A percentile compares a stretch with the other conserved stretches of the same genome.
phyloP scores from a whole-genome alignment of 75 land plant genomes.

The Cunninghamia lanceolata region DNA sequence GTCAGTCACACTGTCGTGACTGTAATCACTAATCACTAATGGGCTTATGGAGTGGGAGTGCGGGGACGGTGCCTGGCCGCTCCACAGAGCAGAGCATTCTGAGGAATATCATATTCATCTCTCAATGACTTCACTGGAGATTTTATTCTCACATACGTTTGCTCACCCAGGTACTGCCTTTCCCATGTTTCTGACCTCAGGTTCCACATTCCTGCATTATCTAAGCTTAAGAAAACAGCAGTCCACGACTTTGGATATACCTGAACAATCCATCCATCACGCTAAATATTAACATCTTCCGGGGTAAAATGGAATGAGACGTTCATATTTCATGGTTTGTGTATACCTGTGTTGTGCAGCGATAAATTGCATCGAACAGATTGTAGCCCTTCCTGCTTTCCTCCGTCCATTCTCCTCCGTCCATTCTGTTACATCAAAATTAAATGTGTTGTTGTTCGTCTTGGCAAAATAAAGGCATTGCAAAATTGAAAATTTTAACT shows the following conservation, averaged over 20 bases:
- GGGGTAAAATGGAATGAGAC: no score
- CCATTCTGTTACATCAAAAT: slow-evolving; percentile 28
- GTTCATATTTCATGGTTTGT: no score
- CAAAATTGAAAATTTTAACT: slow-evolving; percentile 10
- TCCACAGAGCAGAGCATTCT: slow-evolving; percentile 71
- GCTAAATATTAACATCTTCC: background rate
- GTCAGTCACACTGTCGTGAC: background rate
- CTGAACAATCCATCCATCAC: slow-evolving; percentile 23
- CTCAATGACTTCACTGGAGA: no score
- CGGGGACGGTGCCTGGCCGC: slow-evolving; percentile 35
- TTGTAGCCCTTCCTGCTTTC: slow-evolving; percentile 56
- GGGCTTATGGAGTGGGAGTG: background rate
- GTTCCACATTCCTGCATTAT: slow-evolving; percentile 93
- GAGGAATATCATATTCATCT: slow-evolving; percentile 26
- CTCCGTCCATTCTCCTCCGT: no score
- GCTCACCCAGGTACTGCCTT: slow-evolving; percentile 38
- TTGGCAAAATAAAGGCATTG: background rate
- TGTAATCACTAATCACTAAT: no score
- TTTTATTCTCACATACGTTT: no score
- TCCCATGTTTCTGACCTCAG: slow-evolving; percentile 75
- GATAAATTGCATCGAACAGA: slow-evolving; percentile 56
- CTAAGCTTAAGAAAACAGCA: slow-evolving; percentile 58
- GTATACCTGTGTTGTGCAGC: slow-evolving; percentile 80
- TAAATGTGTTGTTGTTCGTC: background rate
- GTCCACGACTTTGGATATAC: slow-evolving; percentile 89